Conservation (phyloP, 1,139 yeast genomes). For the Yamadazyma triangularis region DNA sequence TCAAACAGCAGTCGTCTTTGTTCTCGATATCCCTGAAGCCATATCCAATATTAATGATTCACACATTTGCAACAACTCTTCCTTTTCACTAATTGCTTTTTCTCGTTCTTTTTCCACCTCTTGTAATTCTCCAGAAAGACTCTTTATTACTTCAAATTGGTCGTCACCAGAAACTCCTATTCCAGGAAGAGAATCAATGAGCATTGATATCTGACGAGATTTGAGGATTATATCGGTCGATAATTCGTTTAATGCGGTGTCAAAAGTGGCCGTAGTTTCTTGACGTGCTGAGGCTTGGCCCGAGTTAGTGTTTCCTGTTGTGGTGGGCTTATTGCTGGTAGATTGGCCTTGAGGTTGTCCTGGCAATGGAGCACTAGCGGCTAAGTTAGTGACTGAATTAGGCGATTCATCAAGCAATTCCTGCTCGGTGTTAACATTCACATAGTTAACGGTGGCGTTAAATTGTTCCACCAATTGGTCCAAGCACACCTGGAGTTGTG, state of each 20-base stretch:
- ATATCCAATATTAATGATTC: constrained; percentile 64
- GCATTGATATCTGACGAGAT: constrained; percentile 78
- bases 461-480: constrained; percentile 92
- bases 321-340: constrained; percentile 6
- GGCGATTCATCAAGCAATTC: constrained; percentile 38
- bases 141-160: constrained; percentile 62
- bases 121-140: constrained; percentile 60
- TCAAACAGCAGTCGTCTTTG: too few species aligned
- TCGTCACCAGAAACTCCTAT: constrained; percentile 78
- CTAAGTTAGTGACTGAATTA: constrained; percentile 34
- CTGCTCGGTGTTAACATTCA: constrained; percentile 49
- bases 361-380: constrained; percentile 45
- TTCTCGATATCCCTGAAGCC: constrained; percentile 49
- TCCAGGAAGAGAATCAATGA: constrained; percentile 90
- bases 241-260: constrained; percentile 62
- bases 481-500: constrained; percentile 87
- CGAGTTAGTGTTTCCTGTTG: constrained; percentile 9
- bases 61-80: constrained; percentile 57
- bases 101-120: constrained; percentile 58
- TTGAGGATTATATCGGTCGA: constrained; percentile 82
- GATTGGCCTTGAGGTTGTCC: constrained; percentile 17
- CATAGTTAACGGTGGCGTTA: constrained; percentile 84
- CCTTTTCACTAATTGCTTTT: constrained; percentile 60
- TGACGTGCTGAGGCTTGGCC: constrained; percentile 14
- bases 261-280: constrained; percentile 28